Conservation (phyloP, 2,329 filamentous ascomycete species). For the Monosporascus sp. region DNA sequence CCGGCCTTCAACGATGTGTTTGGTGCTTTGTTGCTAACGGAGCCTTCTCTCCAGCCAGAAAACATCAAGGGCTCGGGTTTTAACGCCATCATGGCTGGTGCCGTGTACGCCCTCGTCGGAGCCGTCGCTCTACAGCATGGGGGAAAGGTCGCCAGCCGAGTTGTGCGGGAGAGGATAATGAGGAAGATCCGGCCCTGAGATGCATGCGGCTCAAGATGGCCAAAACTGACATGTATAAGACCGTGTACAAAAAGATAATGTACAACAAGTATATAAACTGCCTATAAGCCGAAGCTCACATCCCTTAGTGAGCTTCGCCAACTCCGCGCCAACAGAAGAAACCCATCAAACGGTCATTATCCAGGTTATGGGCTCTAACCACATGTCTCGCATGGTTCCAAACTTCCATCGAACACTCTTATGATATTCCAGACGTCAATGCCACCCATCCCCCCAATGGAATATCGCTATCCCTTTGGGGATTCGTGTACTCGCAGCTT, state of each 20-base stretch:
- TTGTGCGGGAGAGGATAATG: conserved; percentile 74
- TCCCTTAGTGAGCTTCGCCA: too few species aligned
- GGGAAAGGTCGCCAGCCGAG: conserved; percentile 66
- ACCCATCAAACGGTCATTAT: too few species aligned
- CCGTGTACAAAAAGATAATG: conserved; percentile 17
- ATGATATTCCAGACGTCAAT: too few species aligned
- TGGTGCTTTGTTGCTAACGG: conserved; percentile 12
- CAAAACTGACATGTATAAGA: conserved; percentile 9
- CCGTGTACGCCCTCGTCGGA: conserved; percentile 80
- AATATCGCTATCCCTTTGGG: too few species aligned
- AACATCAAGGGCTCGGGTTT: conserved; percentile 69
- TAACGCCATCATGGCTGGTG: conserved; percentile 67
- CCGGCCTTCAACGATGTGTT: background rate
- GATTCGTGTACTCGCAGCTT: too few species aligned
- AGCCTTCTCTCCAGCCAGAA: conserved; percentile 40
- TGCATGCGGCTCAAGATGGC: background rate
- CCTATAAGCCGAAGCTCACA: too few species aligned
- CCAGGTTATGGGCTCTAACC: too few species aligned
- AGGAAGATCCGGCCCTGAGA: conserved; percentile 26
- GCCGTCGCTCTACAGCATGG: conserved; percentile 87
- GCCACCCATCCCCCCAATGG: too few species aligned
- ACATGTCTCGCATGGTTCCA: too few species aligned
- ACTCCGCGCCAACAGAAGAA: too few species aligned
- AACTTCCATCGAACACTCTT: too few species aligned
- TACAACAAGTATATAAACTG: background rate